Conservation (phyloP, 1,284 basidiomycete genomes). For the Ustilago crameri region DNA sequence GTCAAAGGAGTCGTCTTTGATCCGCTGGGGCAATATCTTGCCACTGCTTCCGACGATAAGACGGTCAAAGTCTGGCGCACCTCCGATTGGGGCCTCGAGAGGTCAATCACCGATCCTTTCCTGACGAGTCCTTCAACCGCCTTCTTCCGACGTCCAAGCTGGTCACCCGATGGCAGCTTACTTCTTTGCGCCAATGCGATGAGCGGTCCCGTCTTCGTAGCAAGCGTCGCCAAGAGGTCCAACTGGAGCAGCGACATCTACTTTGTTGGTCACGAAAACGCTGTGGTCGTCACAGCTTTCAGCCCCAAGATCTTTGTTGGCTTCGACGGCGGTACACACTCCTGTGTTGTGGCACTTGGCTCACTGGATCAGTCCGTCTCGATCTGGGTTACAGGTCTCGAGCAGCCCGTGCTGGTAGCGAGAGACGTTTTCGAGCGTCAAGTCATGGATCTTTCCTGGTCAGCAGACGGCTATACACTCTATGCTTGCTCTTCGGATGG, state of each 20-base stretch:
- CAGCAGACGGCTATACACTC: slow-evolving; percentile 83
- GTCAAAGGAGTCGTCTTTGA: slow-evolving; percentile 99
- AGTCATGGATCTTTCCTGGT: slow-evolving; percentile 96
- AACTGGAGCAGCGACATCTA: slow-evolving; percentile 72
- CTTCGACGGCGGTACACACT: slow-evolving; percentile 42
- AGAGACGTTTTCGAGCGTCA: slow-evolving; percentile 93
- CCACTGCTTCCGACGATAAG: slow-evolving; percentile 86
- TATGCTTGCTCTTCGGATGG: slow-evolving; percentile 97
- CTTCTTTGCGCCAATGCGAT: slow-evolving; percentile 97
- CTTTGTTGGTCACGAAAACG: slow-evolving; percentile 96
- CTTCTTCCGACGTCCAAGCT: slow-evolving; percentile 92
- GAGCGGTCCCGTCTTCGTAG: slow-evolving; percentile 97
- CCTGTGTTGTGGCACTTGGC: slow-evolving; percentile 60
- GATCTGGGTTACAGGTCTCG: slow-evolving; percentile 72
- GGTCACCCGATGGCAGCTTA: slow-evolving; percentile 98
- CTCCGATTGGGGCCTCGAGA: slow-evolving; percentile 86
- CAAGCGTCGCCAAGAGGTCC: slow-evolving; percentile 88
- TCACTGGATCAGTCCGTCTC: slow-evolving; percentile 50
- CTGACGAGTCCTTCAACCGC: slow-evolving; percentile 92
- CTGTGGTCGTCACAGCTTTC: slow-evolving; percentile 80
- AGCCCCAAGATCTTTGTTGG: slow-evolving; percentile 60
- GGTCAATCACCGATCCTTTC: slow-evolving; percentile 87
- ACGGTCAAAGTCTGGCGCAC: slow-evolving; percentile 97
- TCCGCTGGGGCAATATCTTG: slow-evolving; percentile 91
- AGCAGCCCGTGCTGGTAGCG: slow-evolving; percentile 90